Evolutionary conservation across 257 asterid genomes (phyloP), one percentile per base, ranked within the genome.

Genomic region (Ligustrum vulgare): DNA sequence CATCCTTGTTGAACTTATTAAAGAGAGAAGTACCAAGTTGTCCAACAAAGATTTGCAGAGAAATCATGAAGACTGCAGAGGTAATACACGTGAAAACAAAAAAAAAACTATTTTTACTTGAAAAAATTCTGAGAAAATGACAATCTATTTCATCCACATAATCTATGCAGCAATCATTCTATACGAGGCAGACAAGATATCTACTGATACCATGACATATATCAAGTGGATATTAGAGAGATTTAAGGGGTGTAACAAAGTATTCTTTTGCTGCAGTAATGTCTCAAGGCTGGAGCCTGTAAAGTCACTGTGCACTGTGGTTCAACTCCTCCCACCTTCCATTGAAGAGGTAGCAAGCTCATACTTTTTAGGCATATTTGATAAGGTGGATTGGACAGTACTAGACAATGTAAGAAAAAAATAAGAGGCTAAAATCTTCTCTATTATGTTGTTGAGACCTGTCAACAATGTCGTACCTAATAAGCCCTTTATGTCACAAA

Each of bases 231-330:
- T 86, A 85, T 79, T 92, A 62, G 97, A 86, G 84, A 79, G 79
- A 77, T 87, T 86, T 76, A 84, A 82, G 80, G 96, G 93, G 5
- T 77, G 86, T 68, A 88, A 87, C 76, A 92, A 80, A 80, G 82
- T 90, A 37, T 85, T 90, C 87, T 90, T 92, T 81, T 90, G 96
- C 91, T 86, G 96, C 87, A 87, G 85, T 28, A 94, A 92, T 84
- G 88, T 88, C 73, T 78, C 89, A 74, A 92, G 84, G 84, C 89
- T 92, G 67, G 80, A 86, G 77, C 89, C 88, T 12, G 33, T 92
- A 54, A 80, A 80, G 78, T 82, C 97, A 74, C 82, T 89, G 72
- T 89, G 96, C 87, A 87, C 69, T 32, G 71, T 80, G 58, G 89
- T 92, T 63, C 90, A 89, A 78, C 96, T 92, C 78, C 88, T 85